phyloP scores from a whole-genome alignment of 2,329 filamentous ascomycete species.

The Simplicillium aogashimaense region DNA sequence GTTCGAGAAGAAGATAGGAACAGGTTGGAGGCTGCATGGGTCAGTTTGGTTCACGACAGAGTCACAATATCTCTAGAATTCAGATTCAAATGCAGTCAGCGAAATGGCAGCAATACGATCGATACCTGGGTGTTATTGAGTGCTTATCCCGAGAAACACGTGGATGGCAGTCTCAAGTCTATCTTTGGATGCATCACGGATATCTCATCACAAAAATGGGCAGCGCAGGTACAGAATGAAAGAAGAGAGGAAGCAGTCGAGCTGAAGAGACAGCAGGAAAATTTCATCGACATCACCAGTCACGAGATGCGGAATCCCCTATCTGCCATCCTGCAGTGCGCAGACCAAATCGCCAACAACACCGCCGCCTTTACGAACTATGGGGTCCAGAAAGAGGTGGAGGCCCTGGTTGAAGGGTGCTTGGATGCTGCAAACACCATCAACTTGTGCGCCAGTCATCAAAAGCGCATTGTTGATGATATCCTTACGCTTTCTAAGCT shows the following conservation, averaged over 20 bases:
- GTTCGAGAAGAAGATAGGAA: slow-evolving; percentile 57
- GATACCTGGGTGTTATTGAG: slow-evolving; percentile 73
- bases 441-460: slow-evolving; percentile 67
- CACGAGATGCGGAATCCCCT: slow-evolving; percentile 72
- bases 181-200: slow-evolving; percentile 78
- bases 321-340: slow-evolving; percentile 65
- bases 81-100: slow-evolving; percentile 60
- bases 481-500: slow-evolving; percentile 59
- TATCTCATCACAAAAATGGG: slow-evolving; percentile 78
- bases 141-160: slow-evolving; percentile 62
- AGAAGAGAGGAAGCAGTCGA: slow-evolving; percentile 74
- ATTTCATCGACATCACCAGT: slow-evolving; percentile 65
- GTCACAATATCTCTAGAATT: slow-evolving; percentile 62
- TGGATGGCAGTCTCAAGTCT: slow-evolving; percentile 55
- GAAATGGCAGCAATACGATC: slow-evolving; percentile 46
- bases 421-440: slow-evolving; percentile 77
- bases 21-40: slow-evolving; percentile 51
- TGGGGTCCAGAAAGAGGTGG: slow-evolving; percentile 30
- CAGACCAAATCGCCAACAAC: slow-evolving; percentile 56
- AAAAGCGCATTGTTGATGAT: slow-evolving; percentile 63
- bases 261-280: slow-evolving; percentile 62
- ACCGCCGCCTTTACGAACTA: slow-evolving; percentile 31
- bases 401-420: slow-evolving; percentile 40
- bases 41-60: slow-evolving; percentile 48
- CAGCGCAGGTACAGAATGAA: slow-evolving; percentile 68